Base-by-base conservation (phyloP, 495 filamentous ascomycete genomes). In the Penicillium crystallinum region DNA sequence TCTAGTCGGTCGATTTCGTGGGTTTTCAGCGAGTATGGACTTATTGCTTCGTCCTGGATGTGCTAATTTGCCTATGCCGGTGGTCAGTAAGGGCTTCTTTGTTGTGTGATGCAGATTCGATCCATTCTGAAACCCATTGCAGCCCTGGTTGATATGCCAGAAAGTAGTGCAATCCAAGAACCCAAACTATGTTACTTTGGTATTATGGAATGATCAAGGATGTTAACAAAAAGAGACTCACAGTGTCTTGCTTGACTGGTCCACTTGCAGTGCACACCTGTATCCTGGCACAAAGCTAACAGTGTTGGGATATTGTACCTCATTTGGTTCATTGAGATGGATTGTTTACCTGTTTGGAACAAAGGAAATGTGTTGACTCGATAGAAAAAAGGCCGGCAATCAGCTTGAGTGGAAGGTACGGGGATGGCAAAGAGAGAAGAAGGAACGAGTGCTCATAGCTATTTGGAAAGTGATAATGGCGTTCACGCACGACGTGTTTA, bases 271-370 rank as follows among this genome's bases (percentile, higher is more conserved):
- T 62, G 52, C 17, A 70, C 62, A 19, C 46, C 45, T 23, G 63
- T 67, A 15, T 59, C 59, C 42, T 62, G 68, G 53, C 61, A 56
- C 12, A 74, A 39, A 35, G 61, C 69, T 67, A 72, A 49, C 40
- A 76, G 63, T 25, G 68, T 68, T 46, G 59, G 65, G 46, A 71
- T 59, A 27, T 60, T 64, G 57, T 76, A 76, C 59, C 59, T 73
- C 58, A 64, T 64, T 48, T 63, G 69, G 54, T n/a, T 52, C 17
- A 21, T 11, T 11, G 40, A 10, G 14, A 18, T 19, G 37, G 25
- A 33, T 44, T 34, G 43, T 39, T 44, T 48, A 61, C 46, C 40
- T 44, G 46, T 45, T 25, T 6, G 33, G 42, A 41, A 33, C 14
- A 43, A 4, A 19, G 33, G 25, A 3, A 41, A 42, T 10, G 25